Evolutionary conservation across 2,329 filamentous ascomycete genomes (phyloP), one percentile per base, ranked within the genome.

Genomic region (Colletotrichum navitas): DNA sequence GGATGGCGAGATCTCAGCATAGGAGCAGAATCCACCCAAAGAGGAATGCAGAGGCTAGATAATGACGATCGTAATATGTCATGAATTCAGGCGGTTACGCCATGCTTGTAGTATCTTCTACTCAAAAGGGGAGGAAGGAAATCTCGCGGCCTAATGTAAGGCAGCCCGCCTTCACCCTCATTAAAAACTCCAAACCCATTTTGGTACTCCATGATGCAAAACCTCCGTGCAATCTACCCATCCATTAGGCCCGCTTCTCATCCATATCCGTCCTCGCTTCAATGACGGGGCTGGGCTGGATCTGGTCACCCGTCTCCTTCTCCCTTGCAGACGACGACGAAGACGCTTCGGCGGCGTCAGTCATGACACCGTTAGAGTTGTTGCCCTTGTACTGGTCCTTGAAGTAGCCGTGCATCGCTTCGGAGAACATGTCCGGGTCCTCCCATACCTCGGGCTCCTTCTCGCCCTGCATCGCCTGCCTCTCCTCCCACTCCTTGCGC

Each of bases 401-500:
- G 79, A 90, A 90, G 79, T 88, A 90, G 51, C 83, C 80, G 76
- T 87, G 85, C 45, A 89, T 88, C 76, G 87, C 85, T 24, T 83
- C 81, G 8, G 85, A 87, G 73, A 87, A 87, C 41, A 85, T 83
- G 63, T 86, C 85, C 71, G 87, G 84, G 45, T 84, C 83, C 3
- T 86, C 82, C 45, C 83, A 79, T 69, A 83, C 79, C 74, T 85
- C 81, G 5, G 81, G 79, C 75, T 91, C 87, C 77, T 85, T 87
- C 74, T 83, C 83, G 29, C 83, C 81, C 71, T 84, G 83, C 74
- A 77, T 77, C 56, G 81, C 82, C 78, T 88, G 85, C 74, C 84
- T 82, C 58, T 83, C 80, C 77, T 89, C 85, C 89, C 90, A 92
- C 76, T 91, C 90, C 47, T 82, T 79, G 62, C 88, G 86, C 88